These are phyloP conservation scores for Xylaria sp. DNA, from an alignment of 2,329 filamentous ascomycete species.

Conservation along the genomic window DNA sequence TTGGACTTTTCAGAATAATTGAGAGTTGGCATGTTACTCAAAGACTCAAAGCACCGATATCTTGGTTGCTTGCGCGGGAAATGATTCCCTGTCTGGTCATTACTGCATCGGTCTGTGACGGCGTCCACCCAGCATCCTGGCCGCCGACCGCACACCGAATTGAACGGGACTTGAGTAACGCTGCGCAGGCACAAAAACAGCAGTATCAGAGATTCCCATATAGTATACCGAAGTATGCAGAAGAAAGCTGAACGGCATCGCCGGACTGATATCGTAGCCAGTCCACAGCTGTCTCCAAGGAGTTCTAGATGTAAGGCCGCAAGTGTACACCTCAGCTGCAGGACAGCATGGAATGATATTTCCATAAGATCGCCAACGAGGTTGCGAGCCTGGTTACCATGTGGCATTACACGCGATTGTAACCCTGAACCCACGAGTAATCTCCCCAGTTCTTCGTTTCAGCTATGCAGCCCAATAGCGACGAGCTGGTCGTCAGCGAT, in stretches of 20 bases:
- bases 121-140: not conserved
- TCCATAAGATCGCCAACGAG: constrained; percentile 13
- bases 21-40: constrained; percentile 6
- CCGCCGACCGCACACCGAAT: not conserved
- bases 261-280: constrained; percentile 5
- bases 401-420: constrained; percentile 33
- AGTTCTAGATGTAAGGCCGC: not conserved
- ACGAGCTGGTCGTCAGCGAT: constrained; percentile 8
- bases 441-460: constrained; percentile 14
- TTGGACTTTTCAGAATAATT: constrained; percentile 9
- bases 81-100: constrained; percentile 2
- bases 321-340: constrained; percentile 16
- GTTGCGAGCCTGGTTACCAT: constrained; percentile 21
- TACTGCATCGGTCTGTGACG: constrained; percentile 1
- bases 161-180: not conserved
- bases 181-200: not conserved
- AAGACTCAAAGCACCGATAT: not conserved
- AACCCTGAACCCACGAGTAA: constrained; percentile 22
- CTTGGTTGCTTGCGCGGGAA: constrained; percentile 7
- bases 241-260: constrained; percentile 7
- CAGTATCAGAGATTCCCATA: not conserved
- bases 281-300: not conserved
- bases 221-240: constrained; percentile 25
- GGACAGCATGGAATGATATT: not conserved
- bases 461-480: constrained; percentile 15